Percentiles rank a stretch among this genome's conserved stretches.
Evolutionary conservation across 176 grass and related monocot species (phyloP).

Genomic region (Olyra latifolia): DNA sequence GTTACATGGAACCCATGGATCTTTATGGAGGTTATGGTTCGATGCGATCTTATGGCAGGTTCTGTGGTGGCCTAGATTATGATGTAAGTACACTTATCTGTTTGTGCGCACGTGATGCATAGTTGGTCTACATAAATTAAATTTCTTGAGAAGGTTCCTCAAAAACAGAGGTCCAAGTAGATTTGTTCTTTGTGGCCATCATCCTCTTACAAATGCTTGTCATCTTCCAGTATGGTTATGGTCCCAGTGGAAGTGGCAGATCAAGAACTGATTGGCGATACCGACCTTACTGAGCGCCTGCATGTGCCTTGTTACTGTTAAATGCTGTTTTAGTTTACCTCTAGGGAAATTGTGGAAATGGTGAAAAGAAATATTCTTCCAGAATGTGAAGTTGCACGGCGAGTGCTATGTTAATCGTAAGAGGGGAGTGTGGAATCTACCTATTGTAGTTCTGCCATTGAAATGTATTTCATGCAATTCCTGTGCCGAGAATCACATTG

Average conservation of each 20-base stretch:
- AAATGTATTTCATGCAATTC: background rate
- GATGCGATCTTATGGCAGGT: slow-evolving; percentile 63
- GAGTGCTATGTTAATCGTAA: slow-evolving; percentile 12
- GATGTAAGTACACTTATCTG: slow-evolving; percentile 50
- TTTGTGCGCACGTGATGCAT: background rate
- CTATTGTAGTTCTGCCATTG: slow-evolving; percentile 17
- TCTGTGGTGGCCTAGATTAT: slow-evolving; percentile 64
- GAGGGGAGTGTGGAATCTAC: background rate
- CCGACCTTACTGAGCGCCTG: slow-evolving; percentile 58
- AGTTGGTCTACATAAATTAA: background rate
- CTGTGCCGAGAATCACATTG: background rate
- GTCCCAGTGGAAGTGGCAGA: slow-evolving; percentile 47
- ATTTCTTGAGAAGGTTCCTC: background rate
- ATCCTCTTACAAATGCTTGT: background rate
- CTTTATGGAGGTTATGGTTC: slow-evolving; percentile 67
- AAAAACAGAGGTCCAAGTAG: background rate
- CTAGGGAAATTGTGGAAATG: slow-evolving; percentile 16
- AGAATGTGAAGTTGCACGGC: slow-evolving; percentile 7
- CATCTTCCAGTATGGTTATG: slow-evolving; percentile 52
- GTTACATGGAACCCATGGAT: slow-evolving; percentile 64
- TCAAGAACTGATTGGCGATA: slow-evolving; percentile 76
- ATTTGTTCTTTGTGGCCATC: background rate
- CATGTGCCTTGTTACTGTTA: background rate
- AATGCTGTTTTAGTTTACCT: slow-evolving; percentile 9
- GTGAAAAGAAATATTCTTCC: background rate